These are phyloP conservation scores for Rhodomyrtus psidioides DNA, from an alignment of 441 rosid species.

Conservation along the genomic window DNA sequence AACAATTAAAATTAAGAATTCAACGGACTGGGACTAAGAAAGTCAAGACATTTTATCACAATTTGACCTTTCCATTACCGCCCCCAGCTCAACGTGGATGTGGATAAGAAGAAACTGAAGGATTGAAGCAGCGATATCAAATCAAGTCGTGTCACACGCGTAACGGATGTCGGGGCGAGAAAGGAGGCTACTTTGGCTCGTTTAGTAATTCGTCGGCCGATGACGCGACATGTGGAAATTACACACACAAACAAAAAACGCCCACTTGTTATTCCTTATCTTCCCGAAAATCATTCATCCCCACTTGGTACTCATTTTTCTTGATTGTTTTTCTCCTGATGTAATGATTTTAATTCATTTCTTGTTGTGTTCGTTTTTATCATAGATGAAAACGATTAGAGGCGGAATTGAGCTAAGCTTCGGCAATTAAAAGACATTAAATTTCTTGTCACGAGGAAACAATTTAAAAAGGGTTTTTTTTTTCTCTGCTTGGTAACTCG, in stretches of 20 bases:
- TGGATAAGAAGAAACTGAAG: not conserved
- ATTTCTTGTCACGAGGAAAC: not conserved
- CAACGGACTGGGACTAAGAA: too few species aligned
- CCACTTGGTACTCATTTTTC: not conserved
- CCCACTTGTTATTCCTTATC: not conserved
- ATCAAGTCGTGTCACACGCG: not conserved
- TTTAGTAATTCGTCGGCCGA: not conserved
- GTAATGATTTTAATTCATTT: not conserved
- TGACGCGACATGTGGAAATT: not conserved
- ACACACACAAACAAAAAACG: not conserved
- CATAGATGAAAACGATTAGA: not conserved
- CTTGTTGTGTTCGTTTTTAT: not conserved
- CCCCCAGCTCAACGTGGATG: not conserved
- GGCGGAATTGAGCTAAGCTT: not conserved
- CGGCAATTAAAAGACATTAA: not conserved
- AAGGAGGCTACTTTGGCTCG: not conserved
- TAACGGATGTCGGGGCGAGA: not conserved
- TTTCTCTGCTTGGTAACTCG: not conserved
- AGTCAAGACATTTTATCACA: not conserved
- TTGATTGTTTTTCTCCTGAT: not conserved
- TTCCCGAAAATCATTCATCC: not conserved
- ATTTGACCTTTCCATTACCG: not conserved
- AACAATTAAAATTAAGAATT: too few species aligned
- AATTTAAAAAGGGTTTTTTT: not conserved
- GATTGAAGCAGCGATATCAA: not conserved